phyloP scores from a whole-genome alignment of 495 filamentous ascomycete species.

The Penicillium herquei region DNA sequence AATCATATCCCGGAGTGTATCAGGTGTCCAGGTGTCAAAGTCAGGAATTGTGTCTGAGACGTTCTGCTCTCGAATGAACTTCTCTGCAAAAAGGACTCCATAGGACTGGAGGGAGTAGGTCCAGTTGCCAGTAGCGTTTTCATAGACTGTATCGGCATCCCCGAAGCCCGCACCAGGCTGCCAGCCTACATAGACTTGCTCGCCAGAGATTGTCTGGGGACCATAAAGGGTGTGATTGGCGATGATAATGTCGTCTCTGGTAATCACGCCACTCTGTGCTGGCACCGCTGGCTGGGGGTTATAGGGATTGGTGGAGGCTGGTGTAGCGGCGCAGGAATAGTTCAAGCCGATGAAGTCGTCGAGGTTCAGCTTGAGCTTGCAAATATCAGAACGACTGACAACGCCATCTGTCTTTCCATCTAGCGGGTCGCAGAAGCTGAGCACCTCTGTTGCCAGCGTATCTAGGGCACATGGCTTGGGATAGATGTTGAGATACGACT shows the following conservation, averaged over 20 bases:
- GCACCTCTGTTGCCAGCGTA: conserved; percentile 21
- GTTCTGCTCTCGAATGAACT: conserved; percentile 25
- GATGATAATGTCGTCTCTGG: too few species aligned
- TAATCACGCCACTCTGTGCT: too few species aligned
- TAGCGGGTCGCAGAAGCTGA: conserved; percentile 45
- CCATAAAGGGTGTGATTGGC: too few species aligned
- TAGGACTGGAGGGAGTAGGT: conserved; percentile 35
- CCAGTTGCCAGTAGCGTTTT: conserved; percentile 32
- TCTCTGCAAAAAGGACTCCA: conserved; percentile 15
- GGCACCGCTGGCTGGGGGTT: conserved; percentile 33
- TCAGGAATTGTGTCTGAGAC: conserved; percentile 18
- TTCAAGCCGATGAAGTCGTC: conserved; percentile 36
- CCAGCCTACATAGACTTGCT: conserved; percentile 48
- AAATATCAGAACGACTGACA: conserved; percentile 48
- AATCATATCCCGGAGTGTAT: conserved; percentile 45
- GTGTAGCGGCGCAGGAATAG: conserved; percentile 42
- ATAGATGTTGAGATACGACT: conserved; percentile 36
- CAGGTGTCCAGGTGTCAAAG: conserved; percentile 46
- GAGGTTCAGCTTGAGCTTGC: conserved; percentile 39
- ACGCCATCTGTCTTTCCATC: conserved; percentile 52
- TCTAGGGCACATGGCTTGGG: conserved; percentile 44
- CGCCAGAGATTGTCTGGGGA: conserved; percentile 22
- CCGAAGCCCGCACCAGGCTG: conserved; percentile 39
- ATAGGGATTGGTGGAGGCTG: conserved; percentile 8
- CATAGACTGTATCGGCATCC: conserved; percentile 44